phyloP scores from a whole-genome alignment of 495 filamentous ascomycete genomes.

The Hypoxylon lienhwacheense region DNA sequence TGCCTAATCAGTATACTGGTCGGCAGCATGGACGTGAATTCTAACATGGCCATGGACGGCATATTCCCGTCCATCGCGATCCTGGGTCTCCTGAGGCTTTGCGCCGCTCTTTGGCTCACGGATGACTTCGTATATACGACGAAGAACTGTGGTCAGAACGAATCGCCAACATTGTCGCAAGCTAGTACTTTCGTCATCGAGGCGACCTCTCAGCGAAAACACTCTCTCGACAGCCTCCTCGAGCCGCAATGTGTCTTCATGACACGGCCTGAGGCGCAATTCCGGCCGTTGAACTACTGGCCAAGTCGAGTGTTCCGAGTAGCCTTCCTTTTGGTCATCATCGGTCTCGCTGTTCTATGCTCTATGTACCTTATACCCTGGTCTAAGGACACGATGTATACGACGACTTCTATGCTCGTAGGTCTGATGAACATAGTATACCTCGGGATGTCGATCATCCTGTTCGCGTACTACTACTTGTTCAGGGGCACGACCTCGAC shows the following conservation, averaged over 20 bases:
- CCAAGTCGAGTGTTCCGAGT: constrained; percentile 3
- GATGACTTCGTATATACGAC: constrained; percentile 2
- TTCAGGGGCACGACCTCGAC: constrained; percentile 8
- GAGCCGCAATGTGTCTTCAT: not conserved
- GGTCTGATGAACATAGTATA: not conserved
- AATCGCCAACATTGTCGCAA: not conserved
- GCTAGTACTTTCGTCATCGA: not conserved
- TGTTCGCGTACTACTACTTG: constrained; percentile 20
- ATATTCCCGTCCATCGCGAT: not conserved
- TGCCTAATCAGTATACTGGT: not conserved
- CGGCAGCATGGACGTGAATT: not conserved
- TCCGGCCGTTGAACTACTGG: constrained; percentile 5
- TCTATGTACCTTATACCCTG: constrained; percentile 1
- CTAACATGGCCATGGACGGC: not conserved
- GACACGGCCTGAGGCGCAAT: not conserved
- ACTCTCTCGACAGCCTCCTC: constrained; percentile 7
- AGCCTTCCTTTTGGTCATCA: not conserved
- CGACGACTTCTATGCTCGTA: constrained; percentile 2
- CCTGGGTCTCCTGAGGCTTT: constrained; percentile 1
- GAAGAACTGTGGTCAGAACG: not conserved
- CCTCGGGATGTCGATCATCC: not conserved
- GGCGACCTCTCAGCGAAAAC: not conserved
- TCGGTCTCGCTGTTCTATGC: not conserved
- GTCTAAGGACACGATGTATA: constrained; percentile 6
- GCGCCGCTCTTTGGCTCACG: constrained; percentile 1